Percentiles rank a stretch among this genome's conserved stretches.
Conservation (phyloP, 2,329 filamentous ascomycete genomes). For the Nemania diffusa region DNA sequence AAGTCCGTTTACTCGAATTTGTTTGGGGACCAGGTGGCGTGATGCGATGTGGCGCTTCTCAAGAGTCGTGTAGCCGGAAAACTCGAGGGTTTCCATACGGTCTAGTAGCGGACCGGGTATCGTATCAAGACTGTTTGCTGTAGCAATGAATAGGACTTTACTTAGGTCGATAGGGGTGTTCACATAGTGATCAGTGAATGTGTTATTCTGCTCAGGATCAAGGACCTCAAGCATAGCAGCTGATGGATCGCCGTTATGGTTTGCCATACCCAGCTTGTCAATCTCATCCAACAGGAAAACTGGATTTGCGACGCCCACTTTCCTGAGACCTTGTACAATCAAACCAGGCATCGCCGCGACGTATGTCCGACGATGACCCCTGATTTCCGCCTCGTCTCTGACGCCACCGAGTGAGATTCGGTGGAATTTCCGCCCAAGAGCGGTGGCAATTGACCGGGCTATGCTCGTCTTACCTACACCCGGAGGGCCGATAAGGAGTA, state of each 20-base stretch:
- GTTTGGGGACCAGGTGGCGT: constrained; percentile 94
- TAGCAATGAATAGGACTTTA: constrained; percentile 97
- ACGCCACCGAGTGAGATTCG: constrained; percentile 96
- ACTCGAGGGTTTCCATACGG: constrained; percentile 94
- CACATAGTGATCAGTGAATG: constrained; percentile 95
- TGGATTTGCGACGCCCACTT: constrained; percentile 94
- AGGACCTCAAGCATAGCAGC: constrained; percentile 98
- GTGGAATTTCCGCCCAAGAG: constrained; percentile 94
- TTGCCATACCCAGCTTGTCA: constrained; percentile 92
- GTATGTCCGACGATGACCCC: constrained; percentile 93
- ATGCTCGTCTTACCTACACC: constrained; percentile 97
- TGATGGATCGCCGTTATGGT: constrained; percentile 93
- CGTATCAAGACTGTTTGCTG: constrained; percentile 92
- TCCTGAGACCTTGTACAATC: constrained; percentile 92
- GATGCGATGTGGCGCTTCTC: constrained; percentile 96
- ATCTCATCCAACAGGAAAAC: constrained; percentile 97
- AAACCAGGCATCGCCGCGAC: constrained; percentile 99
- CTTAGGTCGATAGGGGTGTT: constrained; percentile 95
- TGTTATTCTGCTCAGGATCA: constrained; percentile 96
- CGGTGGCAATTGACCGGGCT: constrained; percentile 90
- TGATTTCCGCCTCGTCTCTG: constrained; percentile 94
- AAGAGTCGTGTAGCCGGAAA: constrained; percentile 94
- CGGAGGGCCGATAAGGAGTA: constrained; percentile 91
- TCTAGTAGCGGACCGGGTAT: constrained; percentile 94
- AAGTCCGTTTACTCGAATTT: constrained; percentile 90